Conservation (phyloP, 1,284 basidiomycete genomes). For the Sanghuangporus sanghuang region DNA sequence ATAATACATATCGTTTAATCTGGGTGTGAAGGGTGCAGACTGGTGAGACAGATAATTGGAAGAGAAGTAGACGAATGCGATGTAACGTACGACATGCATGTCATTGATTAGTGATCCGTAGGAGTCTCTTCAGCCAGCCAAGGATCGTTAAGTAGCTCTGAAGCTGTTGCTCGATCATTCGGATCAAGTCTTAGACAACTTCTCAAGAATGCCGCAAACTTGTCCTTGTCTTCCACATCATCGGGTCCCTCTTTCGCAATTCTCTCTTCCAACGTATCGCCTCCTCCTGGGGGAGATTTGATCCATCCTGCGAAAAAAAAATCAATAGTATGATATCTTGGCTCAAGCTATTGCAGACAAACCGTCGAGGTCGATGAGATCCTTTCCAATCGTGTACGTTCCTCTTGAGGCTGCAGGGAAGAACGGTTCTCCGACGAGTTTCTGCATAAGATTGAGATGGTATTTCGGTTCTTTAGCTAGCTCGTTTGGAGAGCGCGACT, state of each 20-base stretch:
- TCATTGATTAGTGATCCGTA: too few relatives aligned
- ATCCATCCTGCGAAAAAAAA: not conserved
- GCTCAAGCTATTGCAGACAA: not conserved
- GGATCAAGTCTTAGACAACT: not conserved
- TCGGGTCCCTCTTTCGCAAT: not conserved
- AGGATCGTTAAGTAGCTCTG: not conserved
- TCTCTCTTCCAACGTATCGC: not conserved
- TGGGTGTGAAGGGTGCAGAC: too few relatives aligned
- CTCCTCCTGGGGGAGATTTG: not conserved
- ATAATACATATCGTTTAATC: too few relatives aligned
- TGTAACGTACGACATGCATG: too few relatives aligned
- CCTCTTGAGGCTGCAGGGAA: not conserved
- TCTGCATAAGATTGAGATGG: not conserved
- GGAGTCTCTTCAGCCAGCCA: not conserved
- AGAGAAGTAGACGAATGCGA: too few relatives aligned
- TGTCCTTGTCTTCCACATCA: not conserved
- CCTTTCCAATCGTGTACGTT: not conserved
- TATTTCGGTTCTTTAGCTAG: not conserved
- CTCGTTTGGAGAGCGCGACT: not conserved
- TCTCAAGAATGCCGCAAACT: not conserved
- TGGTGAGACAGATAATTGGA: too few relatives aligned
- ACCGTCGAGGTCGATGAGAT: not conserved
- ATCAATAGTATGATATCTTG: not conserved
- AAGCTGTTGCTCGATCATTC: not conserved
- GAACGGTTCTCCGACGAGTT: not conserved